phyloP scores from a whole-genome alignment of 768 basidiomycete genomes.

The Termitomyces sp. region DNA sequence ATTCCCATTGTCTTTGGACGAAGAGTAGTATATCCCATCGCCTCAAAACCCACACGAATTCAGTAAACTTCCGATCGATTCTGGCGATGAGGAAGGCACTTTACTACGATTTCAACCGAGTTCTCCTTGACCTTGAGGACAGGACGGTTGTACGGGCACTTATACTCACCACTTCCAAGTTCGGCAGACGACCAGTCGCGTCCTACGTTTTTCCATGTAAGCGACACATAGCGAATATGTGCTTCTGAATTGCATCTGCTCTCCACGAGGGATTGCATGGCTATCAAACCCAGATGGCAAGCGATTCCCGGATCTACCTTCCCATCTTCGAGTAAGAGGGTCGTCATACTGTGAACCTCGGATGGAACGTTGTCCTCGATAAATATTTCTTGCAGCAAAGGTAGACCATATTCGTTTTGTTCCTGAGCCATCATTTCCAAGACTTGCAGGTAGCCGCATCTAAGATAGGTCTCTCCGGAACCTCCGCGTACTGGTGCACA shows the following conservation, averaged over 20 bases:
- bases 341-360: neutral
- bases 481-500: neutral
- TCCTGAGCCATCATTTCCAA: neutral
- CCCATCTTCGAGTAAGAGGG: neutral
- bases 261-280: neutral
- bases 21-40: neutral
- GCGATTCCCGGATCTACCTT: neutral
- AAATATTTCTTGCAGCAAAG: neutral
- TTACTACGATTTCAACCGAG: neutral
- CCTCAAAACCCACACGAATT: neutral
- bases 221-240: neutral
- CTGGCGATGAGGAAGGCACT: neutral
- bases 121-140: neutral
- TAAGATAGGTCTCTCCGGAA: neutral
- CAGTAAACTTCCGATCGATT: neutral
- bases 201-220: neutral
- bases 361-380: neutral
- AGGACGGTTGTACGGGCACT: neutral
- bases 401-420: neutral
- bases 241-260: neutral
- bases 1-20: neutral
- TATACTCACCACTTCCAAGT: neutral
- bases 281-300: neutral
- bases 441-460: neutral
- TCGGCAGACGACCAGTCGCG: neutral